phyloP scores from a whole-genome alignment of 2,329 filamentous ascomycete genomes.

The Periconia sp. region DNA sequence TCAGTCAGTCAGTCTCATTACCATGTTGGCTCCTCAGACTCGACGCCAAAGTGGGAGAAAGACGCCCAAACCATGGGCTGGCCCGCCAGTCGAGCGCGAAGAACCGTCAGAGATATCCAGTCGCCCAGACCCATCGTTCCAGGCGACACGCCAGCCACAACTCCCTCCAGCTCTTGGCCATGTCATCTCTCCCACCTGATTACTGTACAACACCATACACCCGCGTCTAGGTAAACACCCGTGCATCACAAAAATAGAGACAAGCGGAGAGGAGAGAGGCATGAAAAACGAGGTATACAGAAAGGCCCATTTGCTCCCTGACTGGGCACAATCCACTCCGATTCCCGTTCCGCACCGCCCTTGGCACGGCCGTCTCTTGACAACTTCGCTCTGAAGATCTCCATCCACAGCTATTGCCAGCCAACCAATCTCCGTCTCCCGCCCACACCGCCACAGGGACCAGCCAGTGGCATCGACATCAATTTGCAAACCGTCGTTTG shows the following conservation, averaged over 20 bases:
- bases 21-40: conserved; percentile 1
- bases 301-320: too few relatives aligned
- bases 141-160: not conserved
- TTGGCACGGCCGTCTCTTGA: conserved; percentile 7
- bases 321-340: not conserved
- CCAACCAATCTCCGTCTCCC: conserved; percentile 16
- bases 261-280: too few relatives aligned
- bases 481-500: not conserved
- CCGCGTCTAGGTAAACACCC: too few relatives aligned
- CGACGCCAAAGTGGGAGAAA: too few relatives aligned
- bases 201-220: too few relatives aligned
- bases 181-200: too few relatives aligned
- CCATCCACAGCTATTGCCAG: conserved; percentile 3
- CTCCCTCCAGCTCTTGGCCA: conserved; percentile 1
- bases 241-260: too few relatives aligned
- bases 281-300: too few relatives aligned
- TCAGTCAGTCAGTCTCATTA: not conserved
- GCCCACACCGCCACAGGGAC: conserved; percentile 19
- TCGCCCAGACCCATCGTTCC: conserved; percentile 12
- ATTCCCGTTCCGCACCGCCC: conserved; percentile 3
- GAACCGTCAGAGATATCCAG: conserved; percentile 22
- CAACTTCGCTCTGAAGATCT: conserved; percentile 17
- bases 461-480: not conserved
- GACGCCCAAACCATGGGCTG: conserved; percentile 14
- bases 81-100: conserved; percentile 15